A percentile compares a stretch with the other conserved stretches of the same genome.
Evolutionary conservation across 495 filamentous ascomycete species (phyloP).

Genomic region (Hyaloscypha variabilis): DNA sequence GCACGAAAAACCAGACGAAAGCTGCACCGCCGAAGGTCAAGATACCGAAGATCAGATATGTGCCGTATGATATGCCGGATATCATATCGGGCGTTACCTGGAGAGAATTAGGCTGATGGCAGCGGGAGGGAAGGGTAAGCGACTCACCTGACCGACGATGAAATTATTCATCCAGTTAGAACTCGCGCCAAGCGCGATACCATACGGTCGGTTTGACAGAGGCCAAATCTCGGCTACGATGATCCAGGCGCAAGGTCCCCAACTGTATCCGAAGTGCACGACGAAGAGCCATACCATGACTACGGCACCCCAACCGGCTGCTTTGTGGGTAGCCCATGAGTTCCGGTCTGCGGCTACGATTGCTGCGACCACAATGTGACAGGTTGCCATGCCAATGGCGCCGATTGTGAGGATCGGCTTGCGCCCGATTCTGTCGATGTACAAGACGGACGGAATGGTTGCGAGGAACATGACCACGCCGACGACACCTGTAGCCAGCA

Average conservation of each 20-base stretch:
- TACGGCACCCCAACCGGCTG: constrained; percentile 77
- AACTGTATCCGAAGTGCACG: constrained; percentile 77
- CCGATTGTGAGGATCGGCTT: constrained; percentile 60
- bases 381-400: constrained; percentile 60
- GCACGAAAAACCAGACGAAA: constrained; percentile 77
- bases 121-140: too few relatives aligned
- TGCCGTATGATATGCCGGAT: constrained; percentile 68
- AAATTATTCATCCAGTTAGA: constrained; percentile 49
- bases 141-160: too few relatives aligned
- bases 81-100: constrained; percentile 77
- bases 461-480: constrained; percentile 75
- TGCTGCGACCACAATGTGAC: constrained; percentile 73
- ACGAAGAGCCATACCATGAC: constrained; percentile 85
- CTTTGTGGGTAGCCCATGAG: constrained; percentile 57
- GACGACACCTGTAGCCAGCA: constrained; percentile 79
- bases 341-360: constrained; percentile 68
- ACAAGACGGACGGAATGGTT: constrained; percentile 70
- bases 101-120: too few relatives aligned
- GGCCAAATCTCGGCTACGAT: constrained; percentile 79
- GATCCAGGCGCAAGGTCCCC: constrained; percentile 74
- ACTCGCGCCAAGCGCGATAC: constrained; percentile 70
- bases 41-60: constrained; percentile 78
- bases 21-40: constrained; percentile 68
- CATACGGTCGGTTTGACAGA: constrained; percentile 70
- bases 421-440: constrained; percentile 61